A percentile compares a stretch with the other conserved stretches of the same genome.
These are phyloP conservation scores for Prunella vulgaris DNA, from an alignment of 257 asterid genomes.

Conservation along the genomic window DNA sequence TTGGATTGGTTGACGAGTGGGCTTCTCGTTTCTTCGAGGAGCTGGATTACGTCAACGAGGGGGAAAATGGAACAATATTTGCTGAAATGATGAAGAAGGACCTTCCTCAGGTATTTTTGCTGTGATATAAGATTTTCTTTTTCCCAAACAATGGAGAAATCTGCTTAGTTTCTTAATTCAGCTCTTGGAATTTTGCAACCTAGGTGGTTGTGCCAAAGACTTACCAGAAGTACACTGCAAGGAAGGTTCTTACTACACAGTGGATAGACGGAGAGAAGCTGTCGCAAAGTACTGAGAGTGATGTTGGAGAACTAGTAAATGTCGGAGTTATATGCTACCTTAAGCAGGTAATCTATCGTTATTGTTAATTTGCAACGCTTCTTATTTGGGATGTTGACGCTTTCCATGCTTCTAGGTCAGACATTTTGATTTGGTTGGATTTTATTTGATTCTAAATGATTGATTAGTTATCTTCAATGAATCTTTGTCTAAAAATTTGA, in stretches of 20 bases:
- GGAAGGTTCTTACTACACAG: slow-evolving; percentile 89
- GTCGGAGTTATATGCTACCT: slow-evolving; percentile 99
- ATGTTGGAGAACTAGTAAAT: slow-evolving; percentile 94
- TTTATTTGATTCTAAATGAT: background rate
- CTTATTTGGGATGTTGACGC: background rate
- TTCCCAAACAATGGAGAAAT: background rate
- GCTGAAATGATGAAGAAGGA: slow-evolving; percentile 97
- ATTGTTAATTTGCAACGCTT: slow-evolving; percentile 1
- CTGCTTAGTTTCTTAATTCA: background rate
- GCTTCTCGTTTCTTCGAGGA: slow-evolving; percentile 99
- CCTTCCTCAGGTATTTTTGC: slow-evolving; percentile 81
- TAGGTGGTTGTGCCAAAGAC: slow-evolving; percentile 98
- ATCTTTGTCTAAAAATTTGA: background rate
- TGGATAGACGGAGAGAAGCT: slow-evolving; percentile 99
- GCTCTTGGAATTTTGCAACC: slow-evolving; percentile 14
- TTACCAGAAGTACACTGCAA: slow-evolving; percentile 73
- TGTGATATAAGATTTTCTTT: background rate
- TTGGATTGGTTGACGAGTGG: slow-evolving; percentile 99
- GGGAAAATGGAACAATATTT: slow-evolving; percentile 87
- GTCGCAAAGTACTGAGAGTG: slow-evolving; percentile 98
- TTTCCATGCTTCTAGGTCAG: background rate
- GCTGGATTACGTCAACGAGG: slow-evolving; percentile 95
- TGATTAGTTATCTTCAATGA: background rate
- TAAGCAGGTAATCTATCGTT: slow-evolving; percentile 70
- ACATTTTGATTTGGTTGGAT: background rate